Conservation (phyloP, 768 basidiomycete species). For the Podaxis sp. region DNA sequence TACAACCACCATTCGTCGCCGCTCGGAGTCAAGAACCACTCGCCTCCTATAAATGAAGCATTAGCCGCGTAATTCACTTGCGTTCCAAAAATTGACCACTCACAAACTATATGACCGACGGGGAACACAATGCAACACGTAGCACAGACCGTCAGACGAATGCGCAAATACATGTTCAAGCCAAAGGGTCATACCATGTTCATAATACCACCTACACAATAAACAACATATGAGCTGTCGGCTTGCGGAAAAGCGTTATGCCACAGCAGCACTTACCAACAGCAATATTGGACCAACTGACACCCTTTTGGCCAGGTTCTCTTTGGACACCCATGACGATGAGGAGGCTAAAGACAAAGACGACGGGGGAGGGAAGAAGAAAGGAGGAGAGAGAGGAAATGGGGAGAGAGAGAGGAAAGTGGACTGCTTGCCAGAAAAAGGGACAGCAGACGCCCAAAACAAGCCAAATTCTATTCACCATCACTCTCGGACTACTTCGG, state of each 20-base stretch:
- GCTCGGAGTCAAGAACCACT: slow-evolving; percentile 31
- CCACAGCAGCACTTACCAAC: slow-evolving; percentile 60
- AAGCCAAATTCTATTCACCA: slow-evolving; percentile 20
- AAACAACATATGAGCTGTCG: slow-evolving; percentile 19
- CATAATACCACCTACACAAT: slow-evolving; percentile 83
- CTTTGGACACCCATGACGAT: slow-evolving; percentile 73
- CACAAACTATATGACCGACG: slow-evolving; percentile 45
- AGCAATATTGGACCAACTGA: slow-evolving; percentile 94
- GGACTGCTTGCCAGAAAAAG: slow-evolving; percentile 6
- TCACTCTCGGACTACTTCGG: slow-evolving; percentile 34
- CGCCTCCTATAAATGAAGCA: slow-evolving; percentile 58
- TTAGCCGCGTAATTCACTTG: slow-evolving; percentile 22
- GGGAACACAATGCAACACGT: slow-evolving; percentile 1
- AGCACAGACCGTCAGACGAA: slow-evolving; percentile 16
- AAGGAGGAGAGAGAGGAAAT: slow-evolving; percentile 24
- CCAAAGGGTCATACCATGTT: slow-evolving; percentile 74
- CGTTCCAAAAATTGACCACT: slow-evolving; percentile 27
- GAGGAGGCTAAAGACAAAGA: slow-evolving; percentile 17
- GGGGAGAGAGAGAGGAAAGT: slow-evolving; percentile 17
- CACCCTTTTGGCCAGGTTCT: slow-evolving; percentile 89
- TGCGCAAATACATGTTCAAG: not conserved
- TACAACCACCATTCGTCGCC: slow-evolving; percentile 1
- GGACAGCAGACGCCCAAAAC: slow-evolving; percentile 19
- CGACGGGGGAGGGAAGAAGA: slow-evolving; percentile 19
- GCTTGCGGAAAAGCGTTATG: slow-evolving; percentile 14